Percentiles rank a stretch among this genome's conserved stretches.
Evolutionary conservation across 176 grass and related monocot genomes (phyloP).

Genomic region (sorghum (Sorghum bicolor)): DNA sequence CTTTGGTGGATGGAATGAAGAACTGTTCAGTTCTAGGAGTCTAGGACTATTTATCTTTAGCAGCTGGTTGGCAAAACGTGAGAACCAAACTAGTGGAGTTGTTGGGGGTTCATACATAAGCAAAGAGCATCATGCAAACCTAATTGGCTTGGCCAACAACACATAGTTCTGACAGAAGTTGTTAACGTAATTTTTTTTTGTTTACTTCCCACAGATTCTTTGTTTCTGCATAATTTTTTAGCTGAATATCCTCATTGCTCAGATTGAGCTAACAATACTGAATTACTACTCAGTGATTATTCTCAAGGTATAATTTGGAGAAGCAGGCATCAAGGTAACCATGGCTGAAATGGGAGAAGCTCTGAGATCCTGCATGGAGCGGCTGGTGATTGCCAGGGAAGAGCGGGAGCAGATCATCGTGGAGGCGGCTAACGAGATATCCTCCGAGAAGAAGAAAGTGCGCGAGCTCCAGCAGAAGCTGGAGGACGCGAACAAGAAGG

Average conservation of each 20-base stretch:
- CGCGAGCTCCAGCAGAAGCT: constrained; percentile 50
- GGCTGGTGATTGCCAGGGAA: constrained; percentile 48
- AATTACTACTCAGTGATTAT: background rate
- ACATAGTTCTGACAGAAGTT: background rate
- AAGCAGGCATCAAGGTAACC: constrained; percentile 29
- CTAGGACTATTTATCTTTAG: background rate
- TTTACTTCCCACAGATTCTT: background rate
- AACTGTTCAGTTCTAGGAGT: constrained; percentile 6
- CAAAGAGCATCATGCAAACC: constrained; percentile 12
- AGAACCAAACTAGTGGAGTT: constrained; percentile 15
- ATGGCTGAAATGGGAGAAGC: constrained; percentile 44
- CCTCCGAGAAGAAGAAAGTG: constrained; percentile 41
- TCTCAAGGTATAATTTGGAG: constrained; percentile 13
- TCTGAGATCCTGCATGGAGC: constrained; percentile 61
- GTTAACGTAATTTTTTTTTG: background rate
- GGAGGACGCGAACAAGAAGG: constrained; percentile 47
- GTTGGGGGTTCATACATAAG: constrained; percentile 9
- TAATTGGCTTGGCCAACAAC: background rate
- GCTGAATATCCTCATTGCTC: background rate
- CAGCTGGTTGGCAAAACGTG: constrained; percentile 15
- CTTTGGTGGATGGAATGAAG: background rate
- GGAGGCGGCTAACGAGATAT: constrained; percentile 59
- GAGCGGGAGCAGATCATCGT: constrained; percentile 63
- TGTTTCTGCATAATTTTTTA: background rate
- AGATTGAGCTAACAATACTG: constrained; percentile 15